Evolutionary conservation across 495 filamentous ascomycete species (phyloP).

Genomic region (Podospora bellae-mahoneyi): DNA sequence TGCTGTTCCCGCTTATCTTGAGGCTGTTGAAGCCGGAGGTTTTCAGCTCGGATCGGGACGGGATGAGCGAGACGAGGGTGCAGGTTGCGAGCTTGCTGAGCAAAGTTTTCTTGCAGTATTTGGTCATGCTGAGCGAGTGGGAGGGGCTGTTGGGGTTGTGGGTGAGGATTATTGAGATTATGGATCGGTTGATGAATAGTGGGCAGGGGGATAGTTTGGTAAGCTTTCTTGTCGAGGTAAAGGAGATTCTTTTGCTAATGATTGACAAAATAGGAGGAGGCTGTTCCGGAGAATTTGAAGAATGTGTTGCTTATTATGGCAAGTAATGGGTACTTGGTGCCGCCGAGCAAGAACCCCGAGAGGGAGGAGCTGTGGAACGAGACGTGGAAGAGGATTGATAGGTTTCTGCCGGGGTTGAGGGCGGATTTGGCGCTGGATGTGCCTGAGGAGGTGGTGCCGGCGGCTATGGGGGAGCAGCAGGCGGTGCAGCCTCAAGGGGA

Average conservation of each 20-base stretch:
- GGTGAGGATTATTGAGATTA: conserved; percentile 88
- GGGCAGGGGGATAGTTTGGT: conserved; percentile 88
- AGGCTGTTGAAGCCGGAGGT: conserved; percentile 91
- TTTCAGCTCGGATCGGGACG: conserved; percentile 84
- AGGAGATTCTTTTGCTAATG: conserved; percentile 19
- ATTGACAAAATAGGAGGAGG: conserved; percentile 67
- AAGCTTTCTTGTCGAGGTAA: conserved; percentile 36
- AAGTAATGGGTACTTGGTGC: conserved; percentile 77
- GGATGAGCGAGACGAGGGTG: conserved; percentile 94
- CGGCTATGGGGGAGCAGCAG: not conserved
- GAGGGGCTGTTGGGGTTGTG: conserved; percentile 93
- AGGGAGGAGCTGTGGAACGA: conserved; percentile 66
- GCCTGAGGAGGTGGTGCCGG: conserved; percentile 12
- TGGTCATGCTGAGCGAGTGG: conserved; percentile 77
- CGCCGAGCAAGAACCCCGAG: conserved; percentile 59
- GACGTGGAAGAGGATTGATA: conserved; percentile 85
- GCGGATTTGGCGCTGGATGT: conserved; percentile 50
- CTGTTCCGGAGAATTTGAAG: conserved; percentile 91
- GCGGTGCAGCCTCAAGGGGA: not conserved
- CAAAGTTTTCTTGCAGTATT: conserved; percentile 93
- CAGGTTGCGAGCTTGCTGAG: conserved; percentile 87
- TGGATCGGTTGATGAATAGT: conserved; percentile 95
- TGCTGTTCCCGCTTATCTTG: conserved; percentile 90
- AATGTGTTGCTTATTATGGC: conserved; percentile 97
- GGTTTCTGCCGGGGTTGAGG: conserved; percentile 78